Percentiles rank a stretch among this genome's conserved stretches.
These are phyloP conservation scores for Oehlia diaphana DNA, from an alignment of 192 early-diverging fungal genomes.

Conservation along the genomic window DNA sequence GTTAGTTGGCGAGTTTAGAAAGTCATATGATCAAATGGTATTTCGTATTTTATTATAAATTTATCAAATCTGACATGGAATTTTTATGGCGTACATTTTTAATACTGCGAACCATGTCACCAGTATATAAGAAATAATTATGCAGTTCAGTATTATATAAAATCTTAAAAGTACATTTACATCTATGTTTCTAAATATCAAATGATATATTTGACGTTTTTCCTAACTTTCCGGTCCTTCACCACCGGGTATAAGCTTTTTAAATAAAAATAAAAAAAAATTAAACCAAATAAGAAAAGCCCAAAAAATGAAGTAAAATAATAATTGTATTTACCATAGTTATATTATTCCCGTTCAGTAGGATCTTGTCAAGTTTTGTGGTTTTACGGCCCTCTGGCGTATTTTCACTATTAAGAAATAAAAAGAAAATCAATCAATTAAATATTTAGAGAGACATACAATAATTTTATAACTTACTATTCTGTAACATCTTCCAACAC, in stretches of 20 bases:
- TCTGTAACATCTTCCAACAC: slow-evolving; percentile 97
- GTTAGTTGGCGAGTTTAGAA: no score
- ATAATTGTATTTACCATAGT: slow-evolving; percentile 70
- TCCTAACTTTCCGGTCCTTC: slow-evolving; percentile 40
- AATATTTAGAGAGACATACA: slow-evolving; percentile 5
- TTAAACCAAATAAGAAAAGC: not conserved
- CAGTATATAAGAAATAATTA: no score
- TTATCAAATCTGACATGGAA: no score
- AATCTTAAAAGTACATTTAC: no score
- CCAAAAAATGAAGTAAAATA: not conserved
- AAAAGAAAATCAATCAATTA: slow-evolving; percentile 1
- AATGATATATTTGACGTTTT: no score
- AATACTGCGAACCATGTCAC: no score
- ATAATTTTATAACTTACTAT: slow-evolving; percentile 59
- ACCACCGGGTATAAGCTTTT: slow-evolving; percentile 57
- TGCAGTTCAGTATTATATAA: no score
- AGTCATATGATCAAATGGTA: no score
- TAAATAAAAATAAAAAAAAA: not conserved
- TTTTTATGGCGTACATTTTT: no score
- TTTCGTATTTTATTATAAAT: no score
- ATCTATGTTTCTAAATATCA: no score
- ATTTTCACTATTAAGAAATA: slow-evolving; percentile 59
- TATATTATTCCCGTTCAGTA: slow-evolving; percentile 97
- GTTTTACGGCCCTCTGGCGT: slow-evolving; percentile 74
- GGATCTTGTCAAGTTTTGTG: slow-evolving; percentile 82